A percentile compares a stretch with the other conserved stretches of the same genome.
These are phyloP conservation scores for Nissolia schottii DNA, from an alignment of 306 rosid genomes.

Conservation along the genomic window DNA sequence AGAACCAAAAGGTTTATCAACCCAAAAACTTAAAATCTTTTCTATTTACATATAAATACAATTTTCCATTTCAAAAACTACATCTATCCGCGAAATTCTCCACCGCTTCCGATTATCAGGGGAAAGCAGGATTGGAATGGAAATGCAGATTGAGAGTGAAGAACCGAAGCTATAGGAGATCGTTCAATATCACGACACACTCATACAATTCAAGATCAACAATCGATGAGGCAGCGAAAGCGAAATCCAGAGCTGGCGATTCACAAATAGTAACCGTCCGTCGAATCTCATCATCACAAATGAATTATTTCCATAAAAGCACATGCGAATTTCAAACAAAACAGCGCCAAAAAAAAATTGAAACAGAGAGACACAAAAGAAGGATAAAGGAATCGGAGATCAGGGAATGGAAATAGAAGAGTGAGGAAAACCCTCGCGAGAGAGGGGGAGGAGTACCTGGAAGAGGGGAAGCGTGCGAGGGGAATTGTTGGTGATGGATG, in stretches of 20 bases:
- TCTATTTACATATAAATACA: not conserved
- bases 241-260: not conserved
- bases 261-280: constrained; percentile 11
- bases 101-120: not conserved
- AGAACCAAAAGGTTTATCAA: not conserved
- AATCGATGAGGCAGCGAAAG: not conserved
- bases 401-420: not conserved
- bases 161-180: not conserved
- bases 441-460: constrained; percentile 21
- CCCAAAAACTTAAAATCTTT: not conserved
- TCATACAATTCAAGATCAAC: not conserved
- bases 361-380: not conserved
- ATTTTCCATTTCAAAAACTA: not conserved
- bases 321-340: not conserved
- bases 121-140: not conserved
- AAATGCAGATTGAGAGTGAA: not conserved
- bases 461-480: not conserved
- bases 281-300: not conserved
- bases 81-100: not conserved
- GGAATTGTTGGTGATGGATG: not conserved
- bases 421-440: not conserved
- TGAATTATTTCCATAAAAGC: not conserved
- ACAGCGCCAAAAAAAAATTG: not conserved
- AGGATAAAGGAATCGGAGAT: not conserved
- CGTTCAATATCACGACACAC: not conserved